A percentile compares a stretch with the other conserved stretches of the same genome.
These are phyloP conservation scores for Rhizophagus prolifer DNA, from an alignment of 192 early-diverging fungal genomes.

Conservation along the genomic window DNA sequence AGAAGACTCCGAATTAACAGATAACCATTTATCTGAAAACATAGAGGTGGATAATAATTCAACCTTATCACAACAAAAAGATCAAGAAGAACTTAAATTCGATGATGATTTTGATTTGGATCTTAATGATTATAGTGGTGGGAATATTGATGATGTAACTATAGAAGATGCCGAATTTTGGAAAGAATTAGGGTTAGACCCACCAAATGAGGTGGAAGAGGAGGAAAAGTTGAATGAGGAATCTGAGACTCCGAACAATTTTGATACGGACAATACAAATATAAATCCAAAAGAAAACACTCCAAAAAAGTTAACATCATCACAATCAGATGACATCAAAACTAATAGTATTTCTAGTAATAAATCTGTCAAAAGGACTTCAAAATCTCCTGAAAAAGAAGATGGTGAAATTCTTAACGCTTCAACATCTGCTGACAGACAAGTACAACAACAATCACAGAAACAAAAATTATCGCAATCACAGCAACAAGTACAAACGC, in stretches of 20 bases:
- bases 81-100: not conserved
- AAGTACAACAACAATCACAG: slow-evolving; percentile 6
- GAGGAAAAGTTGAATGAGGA: not conserved
- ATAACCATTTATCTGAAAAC: not conserved
- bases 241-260: not conserved
- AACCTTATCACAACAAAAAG: not conserved
- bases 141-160: not conserved
- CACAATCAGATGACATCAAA: not conserved
- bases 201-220: not conserved
- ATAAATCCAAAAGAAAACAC: not conserved
- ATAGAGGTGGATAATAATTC: not conserved
- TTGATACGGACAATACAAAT: slow-evolving; percentile 4
- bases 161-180: slow-evolving; percentile 10
- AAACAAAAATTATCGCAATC: not conserved
- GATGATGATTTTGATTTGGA: not conserved
- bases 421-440: not conserved
- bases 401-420: not conserved
- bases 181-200: slow-evolving; percentile 5
- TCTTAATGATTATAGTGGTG: not conserved
- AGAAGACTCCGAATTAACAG: not conserved
- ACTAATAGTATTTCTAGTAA: not conserved
- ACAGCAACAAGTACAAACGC: not conserved
- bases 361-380: slow-evolving; percentile 2
- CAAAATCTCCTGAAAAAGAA: slow-evolving; percentile 18
- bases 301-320: not conserved